Base-by-base conservation (phyloP, 106 monocot species). In the Posidonia australis region DNA sequence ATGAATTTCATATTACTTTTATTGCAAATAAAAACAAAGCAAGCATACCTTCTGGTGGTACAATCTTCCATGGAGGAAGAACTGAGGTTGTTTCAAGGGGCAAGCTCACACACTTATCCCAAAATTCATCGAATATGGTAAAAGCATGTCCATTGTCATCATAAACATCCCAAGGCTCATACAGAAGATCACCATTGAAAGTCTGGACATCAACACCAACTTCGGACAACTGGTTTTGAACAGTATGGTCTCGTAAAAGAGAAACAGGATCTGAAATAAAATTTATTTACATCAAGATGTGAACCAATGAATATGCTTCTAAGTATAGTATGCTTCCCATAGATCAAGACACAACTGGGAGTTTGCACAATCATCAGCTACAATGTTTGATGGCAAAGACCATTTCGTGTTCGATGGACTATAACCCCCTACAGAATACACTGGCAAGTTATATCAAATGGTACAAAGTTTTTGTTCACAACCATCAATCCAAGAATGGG, bases 81-180 rank as follows among this genome's bases (percentile, higher is more conserved):
- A 62, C 30, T 46, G 72, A 53, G 32, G 74, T 66, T 12, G 70
- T 53, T 54, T 87, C 84, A 64, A 84, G 57, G 22, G 79, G 68
- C 28, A 82, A 68, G 61, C 52, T 73, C 68, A 73, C 66, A 65
- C 92, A 92, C 57, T 80, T 87, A 16, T 63, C 54, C 92, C 87
- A 92, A 27, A 72, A 87, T 41, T 70, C 71, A 62, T 84, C 51
- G 30, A 87, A 92, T 25, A 32, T 67, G 53, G 92, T 92, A 69
- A 87, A 92, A 58, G 92, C 87, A 68, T 73, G 66, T 23, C 84
- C 82, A 43, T 60, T 78, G 31, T 72, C 76, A 49, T 87, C 92
- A 71, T 79, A 77, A n/a, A 92, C 58, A 43, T 92, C 87, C 92
- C 92, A 92, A 42, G 92, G 92, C 65, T 87, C 87, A 56, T 76